Conservation (phyloP, 768 basidiomycete genomes). For the Rhodotorula kratochvilovae region DNA sequence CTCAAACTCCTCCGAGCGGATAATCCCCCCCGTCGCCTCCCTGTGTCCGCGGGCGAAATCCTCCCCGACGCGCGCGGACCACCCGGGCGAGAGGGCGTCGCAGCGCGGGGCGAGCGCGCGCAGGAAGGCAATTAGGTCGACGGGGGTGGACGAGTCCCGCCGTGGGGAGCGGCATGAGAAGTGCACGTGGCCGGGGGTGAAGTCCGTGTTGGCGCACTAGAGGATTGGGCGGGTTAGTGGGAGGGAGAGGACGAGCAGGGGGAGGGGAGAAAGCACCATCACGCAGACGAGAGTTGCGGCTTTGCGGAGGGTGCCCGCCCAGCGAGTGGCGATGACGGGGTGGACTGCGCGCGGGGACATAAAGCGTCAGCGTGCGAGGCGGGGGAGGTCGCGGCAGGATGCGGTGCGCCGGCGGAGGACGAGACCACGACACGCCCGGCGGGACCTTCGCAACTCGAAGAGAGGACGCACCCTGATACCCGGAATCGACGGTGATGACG, state of each 20-base stretch:
- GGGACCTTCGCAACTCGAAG: too few relatives aligned
- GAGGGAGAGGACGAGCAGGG: conserved; percentile 43
- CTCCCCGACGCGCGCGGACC: conserved; percentile 50
- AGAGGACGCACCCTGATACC: conserved; percentile 48
- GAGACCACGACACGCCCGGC: too few relatives aligned
- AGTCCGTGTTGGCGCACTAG: conserved; percentile 49
- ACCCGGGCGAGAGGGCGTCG: conserved; percentile 17
- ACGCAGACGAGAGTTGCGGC: conserved; percentile 36
- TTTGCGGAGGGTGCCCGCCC: conserved; percentile 50
- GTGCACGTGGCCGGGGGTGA: conserved; percentile 40
- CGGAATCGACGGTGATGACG: conserved; percentile 50
- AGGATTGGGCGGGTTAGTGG: conserved; percentile 45
- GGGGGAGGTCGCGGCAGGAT: neutral
- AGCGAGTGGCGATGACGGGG: conserved; percentile 54
- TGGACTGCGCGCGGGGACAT: conserved; percentile 43
- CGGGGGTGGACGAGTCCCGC: neutral
- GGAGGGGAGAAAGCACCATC: conserved; percentile 14
- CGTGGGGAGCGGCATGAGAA: conserved; percentile 31
- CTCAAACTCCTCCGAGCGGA: conserved; percentile 47
- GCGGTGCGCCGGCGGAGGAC: too few relatives aligned
- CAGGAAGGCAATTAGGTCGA: conserved; percentile 25
- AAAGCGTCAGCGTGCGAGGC: neutral
- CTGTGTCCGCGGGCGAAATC: conserved; percentile 55
- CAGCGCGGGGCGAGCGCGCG: conserved; percentile 11
- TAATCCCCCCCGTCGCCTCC: conserved; percentile 56